Evolutionary conservation across 106 monocot genomes (phyloP).

Genomic region (Acanthochlamys bracteata): DNA sequence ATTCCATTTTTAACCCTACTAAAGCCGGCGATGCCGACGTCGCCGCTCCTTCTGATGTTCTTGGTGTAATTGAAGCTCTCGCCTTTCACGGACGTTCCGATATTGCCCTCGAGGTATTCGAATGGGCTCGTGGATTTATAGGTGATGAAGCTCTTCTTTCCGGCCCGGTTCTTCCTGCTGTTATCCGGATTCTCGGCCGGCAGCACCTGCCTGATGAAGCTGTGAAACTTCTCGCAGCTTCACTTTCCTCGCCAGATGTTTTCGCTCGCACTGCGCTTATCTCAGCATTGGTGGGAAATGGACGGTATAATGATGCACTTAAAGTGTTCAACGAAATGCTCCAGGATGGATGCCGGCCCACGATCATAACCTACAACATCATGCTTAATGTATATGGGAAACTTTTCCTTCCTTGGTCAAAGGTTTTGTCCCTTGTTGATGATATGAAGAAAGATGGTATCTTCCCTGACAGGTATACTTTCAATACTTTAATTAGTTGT

Average conservation of each 20-base stretch:
- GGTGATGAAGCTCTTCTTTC: conserved; percentile 32
- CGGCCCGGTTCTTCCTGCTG: conserved; percentile 36
- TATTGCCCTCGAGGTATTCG: conserved; percentile 54
- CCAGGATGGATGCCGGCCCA: conserved; percentile 47
- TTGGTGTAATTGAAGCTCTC: no score
- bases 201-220: conserved; percentile 32
- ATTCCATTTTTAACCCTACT: conserved; percentile 21
- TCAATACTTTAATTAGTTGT: conserved; percentile 90
- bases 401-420: conserved; percentile 64
- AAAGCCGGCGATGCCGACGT: neutral
- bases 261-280: conserved; percentile 77
- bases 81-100: conserved; percentile 27
- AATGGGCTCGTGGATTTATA: conserved; percentile 25
- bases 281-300: conserved; percentile 40
- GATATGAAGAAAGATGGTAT: conserved; percentile 63
- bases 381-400: conserved; percentile 71
- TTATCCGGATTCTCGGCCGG: conserved; percentile 53
- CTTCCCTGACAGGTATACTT: conserved; percentile 72
- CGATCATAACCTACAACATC: conserved; percentile 82
- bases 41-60: no score
- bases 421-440: conserved; percentile 42
- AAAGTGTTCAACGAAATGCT: conserved; percentile 49
- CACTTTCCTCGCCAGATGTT: conserved; percentile 37
- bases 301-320: conserved; percentile 56
- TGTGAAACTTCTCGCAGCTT: conserved; percentile 16